phyloP scores from a whole-genome alignment of 306 rosid genomes.

The Prinsepia uniflora region DNA sequence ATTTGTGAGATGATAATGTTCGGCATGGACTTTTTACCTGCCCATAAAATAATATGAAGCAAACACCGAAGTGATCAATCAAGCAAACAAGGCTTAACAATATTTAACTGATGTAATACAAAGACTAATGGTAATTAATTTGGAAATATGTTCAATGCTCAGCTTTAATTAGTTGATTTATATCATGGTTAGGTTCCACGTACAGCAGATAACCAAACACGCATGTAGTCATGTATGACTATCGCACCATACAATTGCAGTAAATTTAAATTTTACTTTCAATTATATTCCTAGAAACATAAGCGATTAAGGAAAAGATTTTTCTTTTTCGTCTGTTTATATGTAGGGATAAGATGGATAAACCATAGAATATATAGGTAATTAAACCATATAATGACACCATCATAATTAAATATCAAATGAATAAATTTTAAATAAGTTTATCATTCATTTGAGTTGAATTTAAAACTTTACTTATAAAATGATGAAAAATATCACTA shows the following conservation, averaged over 20 bases:
- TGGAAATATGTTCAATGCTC: background rate
- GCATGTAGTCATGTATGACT: background rate
- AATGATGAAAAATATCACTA: too few species aligned
- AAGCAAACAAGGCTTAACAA: background rate
- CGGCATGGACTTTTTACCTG: slow-evolving; percentile 14
- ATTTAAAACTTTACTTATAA: too few species aligned
- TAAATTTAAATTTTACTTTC: too few species aligned
- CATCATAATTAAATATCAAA: background rate
- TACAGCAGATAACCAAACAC: background rate
- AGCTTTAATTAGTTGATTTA: background rate
- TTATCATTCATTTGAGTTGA: too few species aligned
- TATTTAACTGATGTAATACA: background rate
- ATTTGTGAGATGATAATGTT: slow-evolving; percentile 1
- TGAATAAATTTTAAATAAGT: background rate
- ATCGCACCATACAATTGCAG: background rate
- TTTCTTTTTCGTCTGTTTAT: too few species aligned
- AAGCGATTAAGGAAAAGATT: too few species aligned
- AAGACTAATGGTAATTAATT: slow-evolving; percentile 8
- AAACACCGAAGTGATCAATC: background rate
- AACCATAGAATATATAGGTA: too few species aligned
- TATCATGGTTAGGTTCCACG: slow-evolving; percentile 7
- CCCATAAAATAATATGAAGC: slow-evolving; percentile 5
- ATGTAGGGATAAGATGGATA: too few species aligned
- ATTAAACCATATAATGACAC: too few species aligned
- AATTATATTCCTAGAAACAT: too few species aligned